phyloP scores from a whole-genome alignment of 495 filamentous ascomycete species.

The Lophiotrema nucula region DNA sequence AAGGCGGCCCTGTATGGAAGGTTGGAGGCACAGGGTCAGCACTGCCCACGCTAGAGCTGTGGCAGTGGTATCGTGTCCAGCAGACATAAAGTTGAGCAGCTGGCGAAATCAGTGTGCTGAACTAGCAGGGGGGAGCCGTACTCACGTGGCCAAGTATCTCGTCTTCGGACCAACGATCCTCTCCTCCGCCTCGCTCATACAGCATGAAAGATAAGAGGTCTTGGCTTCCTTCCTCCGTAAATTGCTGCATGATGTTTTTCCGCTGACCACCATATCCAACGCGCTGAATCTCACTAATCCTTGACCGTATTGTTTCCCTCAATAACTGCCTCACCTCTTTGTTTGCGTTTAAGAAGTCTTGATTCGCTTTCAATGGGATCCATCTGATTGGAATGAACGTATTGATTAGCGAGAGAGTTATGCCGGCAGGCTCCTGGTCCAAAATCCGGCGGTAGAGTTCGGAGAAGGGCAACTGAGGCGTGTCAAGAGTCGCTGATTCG shows the following conservation, averaged over 20 bases:
- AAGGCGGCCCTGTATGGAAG: conserved; percentile 54
- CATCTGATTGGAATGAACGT: conserved; percentile 20
- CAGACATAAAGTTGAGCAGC: conserved; percentile 25
- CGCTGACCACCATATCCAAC: not conserved
- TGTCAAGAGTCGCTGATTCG: conserved; percentile 68
- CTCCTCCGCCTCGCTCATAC: not conserved
- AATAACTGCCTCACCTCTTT: conserved; percentile 2
- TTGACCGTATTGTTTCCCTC: not conserved
- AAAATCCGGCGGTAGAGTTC: conserved; percentile 64
- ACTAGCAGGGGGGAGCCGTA: not conserved
- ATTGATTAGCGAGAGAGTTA: conserved; percentile 9
- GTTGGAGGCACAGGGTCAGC: conserved; percentile 56
- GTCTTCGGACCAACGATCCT: conserved; percentile 17
- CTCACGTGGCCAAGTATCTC: conserved; percentile 15
- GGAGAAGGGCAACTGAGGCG: conserved; percentile 61
- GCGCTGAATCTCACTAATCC: not conserved
- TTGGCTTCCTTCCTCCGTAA: not conserved
- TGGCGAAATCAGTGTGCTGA: not conserved
- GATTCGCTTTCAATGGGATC: conserved; percentile 19
- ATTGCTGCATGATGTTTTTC: too few species aligned
- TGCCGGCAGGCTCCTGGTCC: conserved; percentile 39
- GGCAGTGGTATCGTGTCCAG: conserved; percentile 71
- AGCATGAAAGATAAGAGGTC: conserved; percentile 19
- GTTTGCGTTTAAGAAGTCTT: conserved; percentile 8
- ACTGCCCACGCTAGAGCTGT: conserved; percentile 58